phyloP scores from a whole-genome alignment of 768 basidiomycete genomes.

The Amanita exitialis region DNA sequence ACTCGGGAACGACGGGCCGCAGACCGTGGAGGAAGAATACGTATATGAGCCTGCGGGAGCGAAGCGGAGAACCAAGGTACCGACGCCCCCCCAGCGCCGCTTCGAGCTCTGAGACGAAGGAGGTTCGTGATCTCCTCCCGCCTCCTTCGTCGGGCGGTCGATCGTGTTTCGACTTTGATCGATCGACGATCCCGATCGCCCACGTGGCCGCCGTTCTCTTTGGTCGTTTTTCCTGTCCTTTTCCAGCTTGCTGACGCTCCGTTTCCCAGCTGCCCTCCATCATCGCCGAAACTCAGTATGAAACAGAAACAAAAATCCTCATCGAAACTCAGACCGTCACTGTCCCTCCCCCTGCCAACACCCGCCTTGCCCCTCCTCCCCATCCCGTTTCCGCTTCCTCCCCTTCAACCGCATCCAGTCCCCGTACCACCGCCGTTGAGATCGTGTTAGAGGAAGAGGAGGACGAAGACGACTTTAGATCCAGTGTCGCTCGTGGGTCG shows the following conservation, averaged over 20 bases:
- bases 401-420: constrained; percentile 51
- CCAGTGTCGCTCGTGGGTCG: constrained; percentile 33
- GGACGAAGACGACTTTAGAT: constrained; percentile 23
- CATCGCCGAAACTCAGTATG: constrained; percentile 35
- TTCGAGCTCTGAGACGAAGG: constrained; percentile 95
- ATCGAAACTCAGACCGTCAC: constrained; percentile 58
- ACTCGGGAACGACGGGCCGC: constrained; percentile 59
- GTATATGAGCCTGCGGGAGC: constrained; percentile 59
- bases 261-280: constrained; percentile 35
- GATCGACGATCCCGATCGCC: constrained; percentile 24
- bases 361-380: constrained; percentile 65
- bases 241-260: constrained; percentile 12
- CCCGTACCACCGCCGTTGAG: constrained; percentile 60
- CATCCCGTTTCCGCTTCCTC: constrained; percentile 54
- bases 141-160: constrained; percentile 68
- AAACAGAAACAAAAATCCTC: constrained; percentile 57
- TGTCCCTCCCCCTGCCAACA: constrained; percentile 69
- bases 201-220: constrained; percentile 31
- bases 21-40: constrained; percentile 70
- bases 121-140: constrained; percentile 54
- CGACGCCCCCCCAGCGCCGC: constrained; percentile 75
- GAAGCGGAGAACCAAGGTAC: constrained; percentile 87
- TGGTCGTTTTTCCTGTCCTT: constrained; percentile 13
- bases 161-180: constrained; percentile 24
- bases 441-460: constrained; percentile 49